These are phyloP conservation scores for Triangularia verruculosa DNA, from an alignment of 2,329 filamentous ascomycete species.

Conservation along the genomic window DNA sequence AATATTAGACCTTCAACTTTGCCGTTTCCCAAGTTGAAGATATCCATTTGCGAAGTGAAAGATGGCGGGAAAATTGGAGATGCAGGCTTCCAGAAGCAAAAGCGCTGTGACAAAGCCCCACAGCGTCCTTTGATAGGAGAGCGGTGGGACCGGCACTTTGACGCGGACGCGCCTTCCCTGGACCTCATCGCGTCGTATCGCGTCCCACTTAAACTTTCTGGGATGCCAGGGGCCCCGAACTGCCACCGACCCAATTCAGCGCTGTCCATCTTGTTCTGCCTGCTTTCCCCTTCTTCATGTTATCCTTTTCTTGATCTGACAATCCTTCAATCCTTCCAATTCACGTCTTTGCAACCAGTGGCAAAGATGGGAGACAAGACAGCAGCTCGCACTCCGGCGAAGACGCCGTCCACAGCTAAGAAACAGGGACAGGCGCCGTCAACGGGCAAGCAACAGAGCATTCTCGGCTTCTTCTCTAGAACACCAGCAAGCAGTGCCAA, in stretches of 20 bases:
- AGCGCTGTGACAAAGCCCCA: conserved; percentile 7
- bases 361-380: conserved; percentile 31
- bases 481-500: conserved; percentile 41
- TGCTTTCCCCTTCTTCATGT: not conserved
- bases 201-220: conserved; percentile 22
- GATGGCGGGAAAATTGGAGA: no score
- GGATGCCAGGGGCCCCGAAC: not conserved
- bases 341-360: not conserved
- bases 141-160: conserved; percentile 7
- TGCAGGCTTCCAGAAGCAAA: not conserved
- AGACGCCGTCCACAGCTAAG: conserved; percentile 34
- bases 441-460: conserved; percentile 63
- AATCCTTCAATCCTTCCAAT: not conserved
- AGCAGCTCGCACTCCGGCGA: conserved; percentile 37
- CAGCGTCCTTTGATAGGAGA: not conserved
- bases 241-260: not conserved
- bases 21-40: not conserved
- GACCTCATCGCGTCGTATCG: conserved; percentile 25
- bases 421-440: conserved; percentile 46
- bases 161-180: conserved; percentile 24
- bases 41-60: not conserved
- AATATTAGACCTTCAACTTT: not conserved
- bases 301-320: not conserved
- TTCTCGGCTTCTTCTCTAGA: conserved; percentile 78
- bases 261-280: not conserved